Evolutionary conservation across 805 yeast species (phyloP), one percentile per base, ranked within the genome.

Genomic region (Sugiyamaella boreocaroliniensis): DNA sequence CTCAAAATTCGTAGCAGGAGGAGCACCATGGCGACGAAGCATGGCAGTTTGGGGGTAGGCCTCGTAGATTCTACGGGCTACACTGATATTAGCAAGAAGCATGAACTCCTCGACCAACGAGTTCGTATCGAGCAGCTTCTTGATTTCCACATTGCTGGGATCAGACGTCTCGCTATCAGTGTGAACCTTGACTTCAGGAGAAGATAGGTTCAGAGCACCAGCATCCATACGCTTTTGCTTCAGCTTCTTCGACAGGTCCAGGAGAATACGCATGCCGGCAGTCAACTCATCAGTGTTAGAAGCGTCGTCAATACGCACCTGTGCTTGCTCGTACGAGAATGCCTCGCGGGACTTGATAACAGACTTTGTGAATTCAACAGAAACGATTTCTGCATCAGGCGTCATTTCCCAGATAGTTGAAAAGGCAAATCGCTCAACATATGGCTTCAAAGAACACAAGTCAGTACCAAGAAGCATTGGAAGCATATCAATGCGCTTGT

Each of bases 11-110:
- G 96, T 83, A 0, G 89, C 82, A 19, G 98, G 97, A 16, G 99
- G 99, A n/a, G 97, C 80, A 9, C 90, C 96, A 68, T 93, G 99
- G 64, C 99, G 83, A 79, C 99, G 85, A 55, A 93, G 74, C 97
- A 93, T 89, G 8, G 99, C 99, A 3, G 97, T 90, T 69, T 93
- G 99, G 4, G 99, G 99, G 67, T 84, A 90, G 2, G 96, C 84
- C 48, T 89, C 95, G 70, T 82, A 88, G 46, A 93, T 93, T 69
- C 87, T 89, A 64, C 86, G 78, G 2, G 99, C 99, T 20, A 93
- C 99, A 6, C 96, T 85, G 50, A 92, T 92, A 66, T 93, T 93
- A 49, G 98, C 99, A 60, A 95, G 76, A 77, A 93, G 78, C 99
- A 93, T 93, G 70, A 93, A 93, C 71, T 93, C 99, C 69, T 93